Conservation (phyloP, 2,329 filamentous ascomycete species). For the Diaporthe nobilis region DNA sequence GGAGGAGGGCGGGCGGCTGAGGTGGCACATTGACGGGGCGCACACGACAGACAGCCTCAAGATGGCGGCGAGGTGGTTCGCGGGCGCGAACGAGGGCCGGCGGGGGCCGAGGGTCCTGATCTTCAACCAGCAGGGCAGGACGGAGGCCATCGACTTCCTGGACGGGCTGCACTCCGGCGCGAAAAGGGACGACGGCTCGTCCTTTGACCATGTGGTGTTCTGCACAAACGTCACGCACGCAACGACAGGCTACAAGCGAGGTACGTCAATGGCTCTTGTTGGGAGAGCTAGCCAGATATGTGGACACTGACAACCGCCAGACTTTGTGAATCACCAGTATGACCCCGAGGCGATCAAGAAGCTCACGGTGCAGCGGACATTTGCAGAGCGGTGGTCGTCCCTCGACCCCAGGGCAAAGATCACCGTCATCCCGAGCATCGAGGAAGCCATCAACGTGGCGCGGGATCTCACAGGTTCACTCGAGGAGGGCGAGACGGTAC, state of each 20-base stretch:
- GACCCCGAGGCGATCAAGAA: constrained; percentile 65
- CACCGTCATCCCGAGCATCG: constrained; percentile 65
- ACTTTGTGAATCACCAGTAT: constrained; percentile 70
- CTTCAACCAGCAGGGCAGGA: constrained; percentile 86
- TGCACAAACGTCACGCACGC: constrained; percentile 59
- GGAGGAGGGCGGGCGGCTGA: constrained; percentile 68
- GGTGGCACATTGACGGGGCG: constrained; percentile 93
- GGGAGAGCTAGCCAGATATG: background rate
- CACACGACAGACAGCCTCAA: constrained; percentile 93
- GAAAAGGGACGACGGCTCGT: constrained; percentile 48
- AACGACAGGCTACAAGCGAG: constrained; percentile 64
- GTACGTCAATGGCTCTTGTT: constrained; percentile 43
- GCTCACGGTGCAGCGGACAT: constrained; percentile 66
- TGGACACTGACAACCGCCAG: constrained; percentile 47
- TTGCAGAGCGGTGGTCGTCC: constrained; percentile 65
- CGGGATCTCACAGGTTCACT: constrained; percentile 51
- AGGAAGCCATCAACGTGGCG: constrained; percentile 67
- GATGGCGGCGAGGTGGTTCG: constrained; percentile 87
- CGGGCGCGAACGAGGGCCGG: constrained; percentile 55
- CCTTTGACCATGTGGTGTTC: constrained; percentile 74
- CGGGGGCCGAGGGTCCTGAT: constrained; percentile 71
- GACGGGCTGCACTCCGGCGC: constrained; percentile 59
- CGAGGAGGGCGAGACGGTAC: constrained; percentile 52
- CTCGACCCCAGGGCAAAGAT: constrained; percentile 64
- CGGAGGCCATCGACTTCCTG: constrained; percentile 68